A percentile compares a stretch with the other conserved stretches of the same genome.
phyloP scores from a whole-genome alignment of 768 basidiomycete species.

The Exsudoporus frostii region DNA sequence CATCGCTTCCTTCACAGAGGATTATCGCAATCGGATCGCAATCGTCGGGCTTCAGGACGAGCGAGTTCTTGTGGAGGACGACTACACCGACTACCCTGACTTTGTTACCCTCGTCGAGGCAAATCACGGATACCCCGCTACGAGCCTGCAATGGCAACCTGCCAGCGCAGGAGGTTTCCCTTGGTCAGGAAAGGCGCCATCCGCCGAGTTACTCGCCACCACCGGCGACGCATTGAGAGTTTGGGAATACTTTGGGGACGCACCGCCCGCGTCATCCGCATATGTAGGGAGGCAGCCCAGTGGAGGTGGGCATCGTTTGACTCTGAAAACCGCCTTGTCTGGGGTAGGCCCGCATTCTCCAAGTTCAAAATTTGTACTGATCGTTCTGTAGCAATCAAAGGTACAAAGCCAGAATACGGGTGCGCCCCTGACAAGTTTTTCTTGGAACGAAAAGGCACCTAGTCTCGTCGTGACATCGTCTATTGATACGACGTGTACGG shows the following conservation, averaged over 20 bases:
- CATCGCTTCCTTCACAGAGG: slow-evolving; percentile 81
- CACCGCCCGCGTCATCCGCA: slow-evolving; percentile 48
- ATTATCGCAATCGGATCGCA: slow-evolving; percentile 78
- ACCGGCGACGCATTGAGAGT: slow-evolving; percentile 91
- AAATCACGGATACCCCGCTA: slow-evolving; percentile 89
- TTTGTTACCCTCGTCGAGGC: slow-evolving; percentile 84
- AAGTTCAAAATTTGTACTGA: slow-evolving; percentile 6
- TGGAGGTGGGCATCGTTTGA: slow-evolving; percentile 58
- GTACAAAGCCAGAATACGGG: slow-evolving; percentile 78
- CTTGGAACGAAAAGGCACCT: slow-evolving; percentile 94
- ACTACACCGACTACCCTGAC: slow-evolving; percentile 79
- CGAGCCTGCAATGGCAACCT: slow-evolving; percentile 92
- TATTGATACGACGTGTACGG: slow-evolving; percentile 97
- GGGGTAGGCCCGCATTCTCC: slow-evolving; percentile 53
- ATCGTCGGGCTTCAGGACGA: slow-evolving; percentile 81
- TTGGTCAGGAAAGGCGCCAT: slow-evolving; percentile 66
- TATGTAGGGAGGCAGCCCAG: slow-evolving; percentile 69
- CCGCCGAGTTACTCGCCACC: slow-evolving; percentile 84
- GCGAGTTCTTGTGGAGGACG: slow-evolving; percentile 81
- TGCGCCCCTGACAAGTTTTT: slow-evolving; percentile 94
- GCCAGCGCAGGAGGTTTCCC: slow-evolving; percentile 55
- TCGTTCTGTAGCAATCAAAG: slow-evolving; percentile 70
- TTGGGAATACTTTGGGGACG: slow-evolving; percentile 83
- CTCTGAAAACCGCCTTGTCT: slow-evolving; percentile 73
- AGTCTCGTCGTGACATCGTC: slow-evolving; percentile 94